phyloP scores from a whole-genome alignment of 257 asterid genomes.

The Gynochthodes officinalis region DNA sequence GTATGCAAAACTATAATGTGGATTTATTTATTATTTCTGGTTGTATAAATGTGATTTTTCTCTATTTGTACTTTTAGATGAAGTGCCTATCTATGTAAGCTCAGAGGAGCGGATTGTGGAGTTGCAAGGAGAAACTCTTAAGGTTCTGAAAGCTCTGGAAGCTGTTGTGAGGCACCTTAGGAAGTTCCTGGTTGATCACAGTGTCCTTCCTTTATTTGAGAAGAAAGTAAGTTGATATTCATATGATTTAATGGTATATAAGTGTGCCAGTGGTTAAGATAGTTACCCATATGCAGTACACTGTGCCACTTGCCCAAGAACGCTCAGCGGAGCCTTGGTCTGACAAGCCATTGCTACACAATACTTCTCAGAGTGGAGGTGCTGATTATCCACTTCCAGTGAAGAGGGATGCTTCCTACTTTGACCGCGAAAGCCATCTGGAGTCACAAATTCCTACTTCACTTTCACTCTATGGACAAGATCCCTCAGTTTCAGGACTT shows the following conservation, averaged over 20 bases:
- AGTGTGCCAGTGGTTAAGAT: constrained; percentile 10
- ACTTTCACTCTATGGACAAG: constrained; percentile 55
- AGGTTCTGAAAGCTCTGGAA: constrained; percentile 74
- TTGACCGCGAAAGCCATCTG: constrained; percentile 51
- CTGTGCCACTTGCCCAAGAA: constrained; percentile 50
- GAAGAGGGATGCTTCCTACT: constrained; percentile 51
- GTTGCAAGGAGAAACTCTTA: constrained; percentile 72
- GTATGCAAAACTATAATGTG: neutral
- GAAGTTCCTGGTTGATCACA: constrained; percentile 80
- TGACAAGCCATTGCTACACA: constrained; percentile 43
- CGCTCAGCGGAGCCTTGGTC: constrained; percentile 58
- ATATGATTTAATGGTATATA: neutral
- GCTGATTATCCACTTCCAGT: constrained; percentile 48
- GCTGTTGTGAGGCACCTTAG: constrained; percentile 76
- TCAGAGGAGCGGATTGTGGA: constrained; percentile 84
- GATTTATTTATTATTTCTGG: neutral
- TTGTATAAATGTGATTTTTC: neutral
- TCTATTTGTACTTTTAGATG: constrained; percentile 45
- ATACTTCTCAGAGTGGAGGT: constrained; percentile 39
- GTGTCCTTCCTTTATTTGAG: constrained; percentile 76
- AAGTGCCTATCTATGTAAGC: constrained; percentile 59
- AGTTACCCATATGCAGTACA: constrained; percentile 43
- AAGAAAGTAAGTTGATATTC: constrained; percentile 52
- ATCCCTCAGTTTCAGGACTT: constrained; percentile 46
- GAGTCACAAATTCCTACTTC: constrained; percentile 48